Evolutionary conservation across 495 filamentous ascomycete genomes (phyloP).

Genomic region (Lasiosphaeris hirsuta): DNA sequence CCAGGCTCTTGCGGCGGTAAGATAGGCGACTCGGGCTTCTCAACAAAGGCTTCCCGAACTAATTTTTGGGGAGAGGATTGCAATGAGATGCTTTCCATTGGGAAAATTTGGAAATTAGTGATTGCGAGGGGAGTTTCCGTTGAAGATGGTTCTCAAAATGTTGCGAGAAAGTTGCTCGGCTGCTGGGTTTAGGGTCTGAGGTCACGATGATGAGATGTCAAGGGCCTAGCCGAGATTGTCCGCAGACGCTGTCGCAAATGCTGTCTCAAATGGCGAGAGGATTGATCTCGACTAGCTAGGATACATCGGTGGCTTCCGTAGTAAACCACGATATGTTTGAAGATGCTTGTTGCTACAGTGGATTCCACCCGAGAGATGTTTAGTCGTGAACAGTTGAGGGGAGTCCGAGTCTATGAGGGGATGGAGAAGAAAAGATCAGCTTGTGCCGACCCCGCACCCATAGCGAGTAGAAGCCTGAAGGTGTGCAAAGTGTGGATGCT

Average conservation of each 20-base stretch:
- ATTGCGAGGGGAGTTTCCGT: constrained; percentile 1
- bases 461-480: not conserved
- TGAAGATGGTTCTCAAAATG: not conserved
- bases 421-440: not conserved
- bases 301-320: too few relatives aligned
- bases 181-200: not conserved
- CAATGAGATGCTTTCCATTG: constrained; percentile 23
- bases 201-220: not conserved
- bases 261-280: too few relatives aligned
- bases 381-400: not conserved
- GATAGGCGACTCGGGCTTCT: constrained; percentile 22
- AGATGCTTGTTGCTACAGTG: too few relatives aligned
- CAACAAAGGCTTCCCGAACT: constrained; percentile 9
- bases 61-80: constrained; percentile 12
- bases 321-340: too few relatives aligned
- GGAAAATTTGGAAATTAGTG: not conserved
- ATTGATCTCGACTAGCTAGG: too few relatives aligned
- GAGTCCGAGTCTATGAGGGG: not conserved
- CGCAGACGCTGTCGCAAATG: too few relatives aligned
- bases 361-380: too few relatives aligned
- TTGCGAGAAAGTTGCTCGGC: not conserved
- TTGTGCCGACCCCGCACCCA: constrained; percentile 18
- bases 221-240: too few relatives aligned
- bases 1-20: constrained; percentile 17
- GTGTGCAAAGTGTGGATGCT: not conserved